These are phyloP conservation scores for Neophaeococcomyces mojaviensis DNA, from an alignment of 2,329 filamentous ascomycete genomes.

Conservation along the genomic window DNA sequence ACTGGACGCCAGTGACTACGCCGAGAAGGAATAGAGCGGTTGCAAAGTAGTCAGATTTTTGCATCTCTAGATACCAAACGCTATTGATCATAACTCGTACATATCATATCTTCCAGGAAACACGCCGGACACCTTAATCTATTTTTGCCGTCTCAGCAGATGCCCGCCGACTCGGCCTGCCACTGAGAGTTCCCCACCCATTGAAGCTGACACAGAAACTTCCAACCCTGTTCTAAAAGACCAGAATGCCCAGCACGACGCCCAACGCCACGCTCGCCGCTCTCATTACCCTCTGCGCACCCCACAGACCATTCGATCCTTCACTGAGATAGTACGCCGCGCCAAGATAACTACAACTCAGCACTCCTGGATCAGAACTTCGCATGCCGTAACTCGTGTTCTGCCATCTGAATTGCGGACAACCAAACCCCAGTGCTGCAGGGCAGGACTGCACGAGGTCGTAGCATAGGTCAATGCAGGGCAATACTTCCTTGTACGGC, in stretches of 20 bases:
- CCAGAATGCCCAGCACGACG: slow-evolving; percentile 1
- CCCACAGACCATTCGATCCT: slow-evolving; percentile 11
- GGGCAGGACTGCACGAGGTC: slow-evolving; percentile 80
- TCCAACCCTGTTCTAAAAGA: slow-evolving; percentile 13
- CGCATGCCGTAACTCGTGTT: slow-evolving; percentile 46
- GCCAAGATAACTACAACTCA: slow-evolving; percentile 57
- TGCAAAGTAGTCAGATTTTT: slow-evolving; percentile 3
- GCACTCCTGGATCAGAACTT: slow-evolving; percentile 28
- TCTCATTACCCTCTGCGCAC: not conserved
- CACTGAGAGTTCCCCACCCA: not conserved
- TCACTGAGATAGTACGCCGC: slow-evolving; percentile 46
- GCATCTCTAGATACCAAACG: not conserved
- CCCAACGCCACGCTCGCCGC: slow-evolving; percentile 9
- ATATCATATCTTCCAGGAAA: not conserved
- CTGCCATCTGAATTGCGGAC: slow-evolving; percentile 51
- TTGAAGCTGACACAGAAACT: not conserved
- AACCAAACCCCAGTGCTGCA: slow-evolving; percentile 64
- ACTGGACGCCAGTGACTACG: slow-evolving; percentile 35
- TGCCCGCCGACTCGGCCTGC: no score
- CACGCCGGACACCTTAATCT: not conserved
- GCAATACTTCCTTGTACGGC: slow-evolving; percentile 87
- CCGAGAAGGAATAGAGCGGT: slow-evolving; percentile 21
- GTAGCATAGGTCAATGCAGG: slow-evolving; percentile 83
- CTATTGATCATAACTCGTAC: not conserved
- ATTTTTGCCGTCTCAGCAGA: no score